Base-by-base conservation (phyloP, 345 rosid species). In the Pseudoturritis turrita region DNA sequence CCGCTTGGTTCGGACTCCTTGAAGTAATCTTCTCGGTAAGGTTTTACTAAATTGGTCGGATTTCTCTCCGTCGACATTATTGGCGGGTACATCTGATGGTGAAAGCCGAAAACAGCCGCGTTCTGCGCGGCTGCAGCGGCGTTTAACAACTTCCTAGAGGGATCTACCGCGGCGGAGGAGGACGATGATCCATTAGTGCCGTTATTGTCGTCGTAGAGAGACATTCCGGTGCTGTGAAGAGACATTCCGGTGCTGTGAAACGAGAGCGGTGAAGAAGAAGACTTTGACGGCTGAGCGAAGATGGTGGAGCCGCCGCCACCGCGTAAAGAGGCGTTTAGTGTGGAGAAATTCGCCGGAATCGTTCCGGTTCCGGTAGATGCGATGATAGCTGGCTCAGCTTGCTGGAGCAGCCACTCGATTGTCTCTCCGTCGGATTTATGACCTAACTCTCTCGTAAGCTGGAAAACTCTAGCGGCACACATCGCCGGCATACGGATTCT, bases 341-440 rank as follows among this genome's bases (percentile, higher is more conserved):
- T 79, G 1, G 97, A 86, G 85, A 88, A 90, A 70, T 90, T 90
- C 18, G 97, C 97, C 17, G 97, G 97, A 26, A 90, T 87, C 2
- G 97, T 88, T 7, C 97, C 97, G 13, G 97, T 88, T 0, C 97
- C 94, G 1, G 97, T 90, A 41, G 92, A 76, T 1, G 88, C 86
- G 54, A 90, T 84, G 23, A 90, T 88, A 50, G 92, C 83, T 0
- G 90, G 92, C 78, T 88, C 97, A 0, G 97, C 97, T 65, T 90
- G 94, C 62, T 87, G 91, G 10, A 90, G 81, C 0, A 90, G 84
- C 96, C 96, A 89, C 74, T 89, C 93, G 21, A 89, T 86, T 21
- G 96, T 89, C 70, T 89, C 96, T 0, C 96, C 96, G 21, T 90
- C 93, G 22, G 96, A 88, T 77, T 90, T 90, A 52, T 90, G 93